Percentiles rank a stretch among this genome's conserved stretches.
phyloP scores from a whole-genome alignment of 169 alveolate species.

The Plasmodium vivax region DNA sequence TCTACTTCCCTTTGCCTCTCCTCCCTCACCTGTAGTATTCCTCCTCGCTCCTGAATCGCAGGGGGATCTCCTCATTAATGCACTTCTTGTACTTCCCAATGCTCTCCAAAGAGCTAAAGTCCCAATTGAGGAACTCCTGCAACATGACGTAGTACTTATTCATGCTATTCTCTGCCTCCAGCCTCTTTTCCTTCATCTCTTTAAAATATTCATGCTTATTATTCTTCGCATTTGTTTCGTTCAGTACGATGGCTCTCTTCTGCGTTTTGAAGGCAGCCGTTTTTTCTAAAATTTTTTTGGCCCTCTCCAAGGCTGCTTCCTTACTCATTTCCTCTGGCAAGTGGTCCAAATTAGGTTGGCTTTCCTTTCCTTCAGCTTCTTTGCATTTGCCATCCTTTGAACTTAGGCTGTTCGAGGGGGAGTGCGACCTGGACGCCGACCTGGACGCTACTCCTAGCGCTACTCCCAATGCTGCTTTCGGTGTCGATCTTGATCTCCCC shows the following conservation, averaged over 20 bases:
- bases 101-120: slow-evolving; percentile 42
- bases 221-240: slow-evolving; percentile 46
- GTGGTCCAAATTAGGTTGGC: background rate
- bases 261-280: slow-evolving; percentile 51
- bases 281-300: slow-evolving; percentile 67
- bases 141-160: slow-evolving; percentile 54
- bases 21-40: slow-evolving; percentile 45
- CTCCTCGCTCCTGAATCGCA: slow-evolving; percentile 35
- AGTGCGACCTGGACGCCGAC: slow-evolving; percentile 13
- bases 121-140: slow-evolving; percentile 69
- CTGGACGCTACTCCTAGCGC: background rate
- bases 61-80: slow-evolving; percentile 53
- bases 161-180: slow-evolving; percentile 51
- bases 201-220: slow-evolving; percentile 53
- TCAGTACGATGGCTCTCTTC: slow-evolving; percentile 69
- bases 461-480: background rate
- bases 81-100: slow-evolving; percentile 30
- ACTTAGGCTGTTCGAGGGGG: slow-evolving; percentile 9
- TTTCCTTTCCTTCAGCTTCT: slow-evolving; percentile 12
- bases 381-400: background rate
- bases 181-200: slow-evolving; percentile 61
- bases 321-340: slow-evolving; percentile 19
- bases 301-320: slow-evolving; percentile 58
- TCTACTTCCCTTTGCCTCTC: background rate
- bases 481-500: background rate